Base-by-base conservation (phyloP, 2,329 filamentous ascomycete species). In the Falciphora oryzae region DNA sequence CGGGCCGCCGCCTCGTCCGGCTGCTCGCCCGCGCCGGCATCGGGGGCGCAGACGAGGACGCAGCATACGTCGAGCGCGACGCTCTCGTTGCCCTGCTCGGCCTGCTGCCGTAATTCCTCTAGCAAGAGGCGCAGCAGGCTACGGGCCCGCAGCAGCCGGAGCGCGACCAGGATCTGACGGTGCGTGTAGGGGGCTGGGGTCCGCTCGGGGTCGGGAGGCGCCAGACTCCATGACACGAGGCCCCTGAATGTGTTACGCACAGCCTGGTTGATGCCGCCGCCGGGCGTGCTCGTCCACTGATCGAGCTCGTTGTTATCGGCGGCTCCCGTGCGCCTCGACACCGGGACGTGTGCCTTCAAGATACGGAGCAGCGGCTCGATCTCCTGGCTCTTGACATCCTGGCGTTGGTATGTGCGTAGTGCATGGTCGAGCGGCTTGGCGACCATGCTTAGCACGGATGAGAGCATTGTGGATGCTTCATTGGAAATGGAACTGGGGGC, bases 121-220 rank as follows among this genome's bases (percentile, higher is more conserved):
- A 92, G 72, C 28, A 94, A 83, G 7, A 86, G 76, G 2, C 80
- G 74, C 0, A 94, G 75, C 0, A 91, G 76, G 5, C 81, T 79
- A 65, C 80, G 83, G 0, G 88, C 83, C 0, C 89, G 89, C 0
- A 90, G 76, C 38, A 90, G 78, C 64, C 84, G 83, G 50, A 85
- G 74, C 0, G 83, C 85, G 0, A 83, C 81, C 11, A 91, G 81
- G 3, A 92, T 77, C 68, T 90, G 88, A 5, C 88, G 85, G 71
- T 93, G 89, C 0, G 89, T 91, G 73, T 93, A 94, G 14, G 83
- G 81, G 0, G 89, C 81, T 1, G 85, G 85, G 77, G 84, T 84
- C 38, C 78, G 77, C 65, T 83, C 85, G 50, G 83, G 74, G 5
- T 64, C 67, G 7, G 77, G 77, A 0, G 84, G 81, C 62, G 87